Evolutionary conservation across 1,284 basidiomycete genomes (phyloP).

Genomic region (Somion occarium): DNA sequence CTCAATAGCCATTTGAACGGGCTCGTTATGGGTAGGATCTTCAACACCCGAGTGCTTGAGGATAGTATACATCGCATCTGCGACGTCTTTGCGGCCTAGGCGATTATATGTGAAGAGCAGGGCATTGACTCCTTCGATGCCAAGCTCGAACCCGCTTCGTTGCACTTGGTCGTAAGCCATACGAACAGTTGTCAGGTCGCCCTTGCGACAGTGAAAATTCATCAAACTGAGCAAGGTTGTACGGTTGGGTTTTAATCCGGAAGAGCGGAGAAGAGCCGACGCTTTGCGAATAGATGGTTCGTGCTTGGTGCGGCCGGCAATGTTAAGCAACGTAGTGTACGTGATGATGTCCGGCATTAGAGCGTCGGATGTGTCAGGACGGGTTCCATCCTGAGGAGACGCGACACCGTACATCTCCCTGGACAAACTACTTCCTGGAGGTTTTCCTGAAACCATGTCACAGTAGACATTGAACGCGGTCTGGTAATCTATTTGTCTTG

Average conservation of each 20-base stretch:
- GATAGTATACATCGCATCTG: slow-evolving; percentile 56
- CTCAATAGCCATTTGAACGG: slow-evolving; percentile 23
- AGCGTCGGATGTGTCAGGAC: slow-evolving; percentile 1
- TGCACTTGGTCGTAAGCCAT: slow-evolving; percentile 48
- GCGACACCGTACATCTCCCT: neutral
- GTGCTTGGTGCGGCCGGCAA: slow-evolving; percentile 51
- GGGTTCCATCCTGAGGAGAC: slow-evolving; percentile 1
- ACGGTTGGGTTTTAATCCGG: slow-evolving; percentile 50
- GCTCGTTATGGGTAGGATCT: slow-evolving; percentile 22
- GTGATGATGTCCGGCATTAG: slow-evolving; percentile 58
- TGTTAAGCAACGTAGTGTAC: slow-evolving; percentile 59
- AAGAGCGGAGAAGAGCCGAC: slow-evolving; percentile 43
- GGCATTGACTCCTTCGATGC: slow-evolving; percentile 60
- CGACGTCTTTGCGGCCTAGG: slow-evolving; percentile 49
- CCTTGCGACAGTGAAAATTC: slow-evolving; percentile 44
- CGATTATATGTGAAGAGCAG: slow-evolving; percentile 63
- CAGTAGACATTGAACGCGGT: slow-evolving; percentile 55
- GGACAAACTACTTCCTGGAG: slow-evolving; percentile 39
- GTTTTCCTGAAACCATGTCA: slow-evolving; percentile 45
- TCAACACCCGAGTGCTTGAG: slow-evolving; percentile 43
- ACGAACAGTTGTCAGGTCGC: slow-evolving; percentile 49
- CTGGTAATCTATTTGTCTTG: slow-evolving; percentile 50
- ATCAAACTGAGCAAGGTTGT: slow-evolving; percentile 59
- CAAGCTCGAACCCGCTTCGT: slow-evolving; percentile 45
- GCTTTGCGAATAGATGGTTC: slow-evolving; percentile 46